These are phyloP conservation scores for Paramecium sexaurelia DNA, from an alignment of 73 alveolate genomes.

Conservation along the genomic window DNA sequence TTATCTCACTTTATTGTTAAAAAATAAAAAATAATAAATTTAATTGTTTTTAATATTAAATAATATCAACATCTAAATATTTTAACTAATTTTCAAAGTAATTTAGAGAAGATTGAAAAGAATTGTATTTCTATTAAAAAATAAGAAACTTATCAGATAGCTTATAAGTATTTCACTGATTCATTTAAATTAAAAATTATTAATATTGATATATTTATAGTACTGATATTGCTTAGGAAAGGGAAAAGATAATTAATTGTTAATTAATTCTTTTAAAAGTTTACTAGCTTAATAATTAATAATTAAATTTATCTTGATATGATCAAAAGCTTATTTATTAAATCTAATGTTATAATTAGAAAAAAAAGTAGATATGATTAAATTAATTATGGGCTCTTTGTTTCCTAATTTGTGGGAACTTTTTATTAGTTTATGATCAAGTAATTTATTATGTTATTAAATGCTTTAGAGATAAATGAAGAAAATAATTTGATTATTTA, in stretches of 20 bases:
- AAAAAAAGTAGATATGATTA: conserved; percentile 61
- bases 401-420: conserved; percentile 64
- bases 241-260: conserved; percentile 77
- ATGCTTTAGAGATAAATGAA: conserved; percentile 41
- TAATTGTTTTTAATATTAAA: not conserved
- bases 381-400: not conserved
- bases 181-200: conserved; percentile 67
- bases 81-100: conserved; percentile 39
- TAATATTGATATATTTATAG: conserved; percentile 72
- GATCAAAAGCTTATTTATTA: conserved; percentile 34
- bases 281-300: not conserved
- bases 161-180: conserved; percentile 61
- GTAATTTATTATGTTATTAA: not conserved
- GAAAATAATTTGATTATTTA: conserved; percentile 40
- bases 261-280: not conserved
- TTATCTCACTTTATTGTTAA: too few species aligned
- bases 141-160: conserved; percentile 2
- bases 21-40: too few species aligned
- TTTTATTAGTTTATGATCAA: conserved; percentile 42
- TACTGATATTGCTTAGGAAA: conserved; percentile 83
- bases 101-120: conserved; percentile 54
- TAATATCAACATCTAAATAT: not conserved
- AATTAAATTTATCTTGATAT: not conserved
- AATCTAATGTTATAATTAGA: conserved; percentile 53
- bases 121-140: conserved; percentile 48